Base-by-base conservation (phyloP, 2,329 filamentous ascomycete genomes). In the Alternaria hordeiaustralica region DNA sequence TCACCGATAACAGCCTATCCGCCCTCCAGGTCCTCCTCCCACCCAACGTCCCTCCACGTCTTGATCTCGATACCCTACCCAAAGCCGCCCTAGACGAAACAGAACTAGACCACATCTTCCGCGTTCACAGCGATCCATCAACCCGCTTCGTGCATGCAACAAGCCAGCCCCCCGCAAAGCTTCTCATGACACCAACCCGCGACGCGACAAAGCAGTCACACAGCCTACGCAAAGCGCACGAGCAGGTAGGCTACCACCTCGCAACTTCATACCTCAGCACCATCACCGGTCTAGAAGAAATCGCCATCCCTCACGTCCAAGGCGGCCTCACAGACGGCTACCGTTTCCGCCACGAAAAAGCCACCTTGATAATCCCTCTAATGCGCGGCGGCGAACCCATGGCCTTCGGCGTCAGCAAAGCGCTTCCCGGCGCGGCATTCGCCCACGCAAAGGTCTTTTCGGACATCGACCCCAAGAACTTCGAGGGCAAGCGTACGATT, bases 381-480 rank as follows among this genome's bases (percentile, higher is more conserved):
- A 90, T 90, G 87, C 85, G 87, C 9, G 87, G 85, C 2, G 88
- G 88, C 9, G 87, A 89, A 65, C 82, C 87, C 0, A 87, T 91
- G 85, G 88, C 88, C 0, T 73, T 84, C 2, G 88, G 88, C 0
- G 80, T 91, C 49, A 86, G 75, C 66, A 81, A 87, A 0, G 85
- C 79, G 0, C 84, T 90, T 6, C 85, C 84, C 0, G 61, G 60
- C 0, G 86, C 87, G 5, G 82, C 79, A 71, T 87, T 89, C 56
- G 51, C 87, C 1, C 87, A 89, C 63, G 82, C 80, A 1, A 74
- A 73, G 2, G 2, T 65, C 4, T 75, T 82, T 0, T 57, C 71
- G 0, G 83, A 89, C 36, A 66, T 90, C 44, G 76, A 76, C 47
- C 3, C 28, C 0, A 44, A 82, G 2, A 82, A 87, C 67, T 11